Percentiles rank a stretch among this genome's conserved stretches.
These are phyloP conservation scores for Trapa incisa DNA, from an alignment of 345 rosid genomes.

Conservation along the genomic window DNA sequence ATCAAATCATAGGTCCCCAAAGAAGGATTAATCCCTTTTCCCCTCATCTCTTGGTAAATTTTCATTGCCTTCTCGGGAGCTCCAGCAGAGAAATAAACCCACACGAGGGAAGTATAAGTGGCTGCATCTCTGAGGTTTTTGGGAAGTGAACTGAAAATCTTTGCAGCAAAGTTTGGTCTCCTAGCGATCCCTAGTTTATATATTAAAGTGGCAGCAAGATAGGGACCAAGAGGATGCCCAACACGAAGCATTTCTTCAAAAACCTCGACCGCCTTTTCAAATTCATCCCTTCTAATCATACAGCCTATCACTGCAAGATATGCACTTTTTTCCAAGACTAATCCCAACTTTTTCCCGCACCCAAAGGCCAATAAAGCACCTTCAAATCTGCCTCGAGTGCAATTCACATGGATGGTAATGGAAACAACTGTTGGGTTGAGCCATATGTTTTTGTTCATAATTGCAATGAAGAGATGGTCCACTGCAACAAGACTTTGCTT, in stretches of 20 bases:
- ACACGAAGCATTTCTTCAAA: slow-evolving; percentile 39
- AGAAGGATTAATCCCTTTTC: slow-evolving; percentile 39
- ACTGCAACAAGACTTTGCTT: slow-evolving; percentile 51
- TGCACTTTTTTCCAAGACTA: slow-evolving; percentile 37
- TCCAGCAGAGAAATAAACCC: slow-evolving; percentile 62
- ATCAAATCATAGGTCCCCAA: slow-evolving; percentile 58
- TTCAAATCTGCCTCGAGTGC: slow-evolving; percentile 25
- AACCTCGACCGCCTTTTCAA: slow-evolving; percentile 30
- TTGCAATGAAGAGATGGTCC: slow-evolving; percentile 36
- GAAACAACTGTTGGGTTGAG: slow-evolving; percentile 42
- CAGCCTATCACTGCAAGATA: slow-evolving; percentile 51
- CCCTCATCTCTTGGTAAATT: slow-evolving; percentile 44
- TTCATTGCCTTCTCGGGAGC: slow-evolving; percentile 57
- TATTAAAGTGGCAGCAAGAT: slow-evolving; percentile 50
- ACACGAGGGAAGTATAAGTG: slow-evolving; percentile 56
- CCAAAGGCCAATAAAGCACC: slow-evolving; percentile 56
- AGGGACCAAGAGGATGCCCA: slow-evolving; percentile 46
- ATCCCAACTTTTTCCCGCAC: slow-evolving; percentile 36
- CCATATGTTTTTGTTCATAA: slow-evolving; percentile 22
- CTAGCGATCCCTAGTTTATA: slow-evolving; percentile 59
- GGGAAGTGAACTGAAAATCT: slow-evolving; percentile 48
- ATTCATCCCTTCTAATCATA: slow-evolving; percentile 33
- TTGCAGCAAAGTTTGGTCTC: slow-evolving; percentile 53
- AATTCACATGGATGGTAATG: slow-evolving; percentile 32
- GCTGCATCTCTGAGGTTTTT: slow-evolving; percentile 48